These are phyloP conservation scores for Fraxinus velutina DNA, from an alignment of 305 asterid genomes.

Conservation along the genomic window DNA sequence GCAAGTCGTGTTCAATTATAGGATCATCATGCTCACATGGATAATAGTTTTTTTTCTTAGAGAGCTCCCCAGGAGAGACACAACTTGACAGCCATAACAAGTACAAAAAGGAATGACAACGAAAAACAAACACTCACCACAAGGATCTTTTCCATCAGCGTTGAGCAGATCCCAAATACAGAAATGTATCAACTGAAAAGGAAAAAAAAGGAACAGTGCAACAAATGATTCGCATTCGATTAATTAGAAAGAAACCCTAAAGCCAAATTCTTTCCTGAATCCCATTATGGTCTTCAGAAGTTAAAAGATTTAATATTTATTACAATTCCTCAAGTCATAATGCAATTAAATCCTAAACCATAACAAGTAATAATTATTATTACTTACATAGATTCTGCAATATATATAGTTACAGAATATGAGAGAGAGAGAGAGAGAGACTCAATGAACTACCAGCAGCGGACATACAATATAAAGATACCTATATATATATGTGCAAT, in stretches of 20 bases:
- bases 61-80: neutral
- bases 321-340: neutral
- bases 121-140: neutral
- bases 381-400: neutral
- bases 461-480: conserved; percentile 12
- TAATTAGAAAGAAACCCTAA: neutral
- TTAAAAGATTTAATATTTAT: neutral
- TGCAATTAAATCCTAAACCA: conserved; percentile 4
- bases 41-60: neutral
- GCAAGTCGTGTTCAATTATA: conserved; percentile 40
- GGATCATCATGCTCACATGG: conserved; percentile 29
- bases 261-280: neutral
- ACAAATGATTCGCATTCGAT: neutral
- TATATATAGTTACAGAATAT: conserved; percentile 6
- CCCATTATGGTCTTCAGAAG: neutral
- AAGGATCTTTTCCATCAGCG: neutral
- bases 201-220: too few relatives aligned
- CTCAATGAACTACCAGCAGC: conserved; percentile 21
- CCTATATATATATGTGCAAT: neutral
- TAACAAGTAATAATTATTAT: conserved; percentile 5
- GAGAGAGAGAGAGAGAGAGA: neutral
- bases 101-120: neutral
- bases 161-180: neutral
- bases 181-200: neutral
- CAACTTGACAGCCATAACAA: neutral